Evolutionary conservation across 1,139 yeast genomes (phyloP).

Genomic region (Protomyces macrosporus): DNA sequence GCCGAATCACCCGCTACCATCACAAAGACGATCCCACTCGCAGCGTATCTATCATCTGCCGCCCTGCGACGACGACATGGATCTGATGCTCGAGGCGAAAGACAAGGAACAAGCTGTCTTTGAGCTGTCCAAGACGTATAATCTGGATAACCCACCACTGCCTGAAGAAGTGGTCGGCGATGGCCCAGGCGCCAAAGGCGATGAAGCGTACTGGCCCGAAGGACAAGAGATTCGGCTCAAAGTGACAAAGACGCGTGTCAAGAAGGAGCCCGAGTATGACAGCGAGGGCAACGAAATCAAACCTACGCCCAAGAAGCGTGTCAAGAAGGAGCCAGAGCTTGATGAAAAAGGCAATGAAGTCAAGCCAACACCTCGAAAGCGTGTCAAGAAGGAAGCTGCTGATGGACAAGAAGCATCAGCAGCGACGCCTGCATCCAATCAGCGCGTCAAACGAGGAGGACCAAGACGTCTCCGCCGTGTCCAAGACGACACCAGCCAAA

Average conservation of each 20-base stretch:
- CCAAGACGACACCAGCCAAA: not conserved
- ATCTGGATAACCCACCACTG: conserved; percentile 14
- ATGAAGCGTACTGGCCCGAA: conserved; percentile 25
- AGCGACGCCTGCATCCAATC: not conserved
- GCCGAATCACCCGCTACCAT: conserved; percentile 21
- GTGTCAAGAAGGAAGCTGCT: not conserved
- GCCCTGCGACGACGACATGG: conserved; percentile 37
- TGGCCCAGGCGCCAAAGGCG: conserved; percentile 23
- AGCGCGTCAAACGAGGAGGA: not conserved
- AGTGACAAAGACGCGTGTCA: conserved; percentile 19
- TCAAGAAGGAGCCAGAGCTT: conserved; percentile 2
- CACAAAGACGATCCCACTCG: conserved; percentile 26
- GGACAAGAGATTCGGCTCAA: conserved; percentile 16
- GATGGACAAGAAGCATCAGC: not conserved
- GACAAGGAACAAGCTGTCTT: conserved; percentile 56
- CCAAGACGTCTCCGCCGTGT: not conserved
- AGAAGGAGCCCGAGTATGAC: conserved; percentile 23
- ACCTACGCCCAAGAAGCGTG: conserved; percentile 1
- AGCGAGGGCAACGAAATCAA: conserved; percentile 18
- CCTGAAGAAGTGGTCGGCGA: conserved; percentile 23
- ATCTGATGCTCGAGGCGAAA: conserved; percentile 36
- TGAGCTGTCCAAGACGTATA: conserved; percentile 34
- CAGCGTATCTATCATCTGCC: conserved; percentile 26
- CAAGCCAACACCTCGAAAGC: conserved; percentile 1
- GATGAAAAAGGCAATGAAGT: not conserved